Conservation (phyloP, 805 yeast genomes). For the Candida takata region DNA sequence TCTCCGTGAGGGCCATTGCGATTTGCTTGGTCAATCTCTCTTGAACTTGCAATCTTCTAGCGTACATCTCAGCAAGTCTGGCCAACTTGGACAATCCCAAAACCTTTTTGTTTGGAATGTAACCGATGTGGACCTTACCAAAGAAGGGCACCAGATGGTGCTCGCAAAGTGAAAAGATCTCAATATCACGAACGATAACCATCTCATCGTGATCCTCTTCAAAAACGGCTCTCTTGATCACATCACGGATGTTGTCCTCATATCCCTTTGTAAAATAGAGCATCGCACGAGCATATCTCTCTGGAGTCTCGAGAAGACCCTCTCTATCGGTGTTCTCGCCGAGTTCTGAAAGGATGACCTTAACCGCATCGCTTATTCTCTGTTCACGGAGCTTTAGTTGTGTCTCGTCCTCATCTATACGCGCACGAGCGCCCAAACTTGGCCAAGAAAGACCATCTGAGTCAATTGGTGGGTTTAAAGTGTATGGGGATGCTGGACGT, state of each 20-base stretch:
- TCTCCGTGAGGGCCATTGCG: slow-evolving; percentile 90
- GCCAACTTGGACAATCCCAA: slow-evolving; percentile 91
- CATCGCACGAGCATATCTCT: slow-evolving; percentile 95
- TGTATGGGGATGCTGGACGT: slow-evolving; percentile 76
- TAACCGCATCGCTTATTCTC: slow-evolving; percentile 82
- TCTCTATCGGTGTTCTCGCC: slow-evolving; percentile 90
- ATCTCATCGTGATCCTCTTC: slow-evolving; percentile 98
- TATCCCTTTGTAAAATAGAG: slow-evolving; percentile 93
- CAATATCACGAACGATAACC: slow-evolving; percentile 96
- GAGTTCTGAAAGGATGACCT: slow-evolving; percentile 55
- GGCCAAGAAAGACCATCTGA: slow-evolving; percentile 95
- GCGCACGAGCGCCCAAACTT: slow-evolving; percentile 68
- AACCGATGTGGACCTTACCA: slow-evolving; percentile 97
- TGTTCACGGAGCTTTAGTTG: slow-evolving; percentile 59
- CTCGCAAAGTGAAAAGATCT: slow-evolving; percentile 87
- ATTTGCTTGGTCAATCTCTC: slow-evolving; percentile 95
- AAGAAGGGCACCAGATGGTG: slow-evolving; percentile 97
- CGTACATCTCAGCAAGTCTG: slow-evolving; percentile 92
- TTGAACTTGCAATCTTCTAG: slow-evolving; percentile 95
- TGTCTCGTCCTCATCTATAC: slow-evolving; percentile 64
- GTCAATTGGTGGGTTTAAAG: slow-evolving; percentile 79
- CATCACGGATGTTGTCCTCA: slow-evolving; percentile 88
- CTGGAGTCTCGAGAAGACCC: slow-evolving; percentile 91
- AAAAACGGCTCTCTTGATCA: slow-evolving; percentile 89
- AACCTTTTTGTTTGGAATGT: slow-evolving; percentile 90